A percentile compares a stretch with the other conserved stretches of the same genome.
Conservation (phyloP, 805 yeast genomes). For the Wickerhamomyces hampshirensis region DNA sequence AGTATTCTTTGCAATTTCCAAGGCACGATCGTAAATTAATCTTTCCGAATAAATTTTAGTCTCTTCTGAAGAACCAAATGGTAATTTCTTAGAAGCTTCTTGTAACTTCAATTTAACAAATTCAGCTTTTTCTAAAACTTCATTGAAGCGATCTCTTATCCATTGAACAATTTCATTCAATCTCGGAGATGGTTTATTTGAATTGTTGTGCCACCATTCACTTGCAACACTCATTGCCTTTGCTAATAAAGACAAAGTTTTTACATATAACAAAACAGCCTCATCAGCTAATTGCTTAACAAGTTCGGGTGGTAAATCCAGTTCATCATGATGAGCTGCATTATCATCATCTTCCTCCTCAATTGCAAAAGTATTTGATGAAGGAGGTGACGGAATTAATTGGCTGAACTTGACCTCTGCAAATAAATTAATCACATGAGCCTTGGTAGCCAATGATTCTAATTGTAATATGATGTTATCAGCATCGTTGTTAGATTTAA, state of each 20-base stretch:
- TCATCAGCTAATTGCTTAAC: slow-evolving; percentile 67
- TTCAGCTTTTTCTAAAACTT: slow-evolving; percentile 85
- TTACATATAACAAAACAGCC: slow-evolving; percentile 80
- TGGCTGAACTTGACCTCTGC: slow-evolving; percentile 91
- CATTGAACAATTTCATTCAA: slow-evolving; percentile 67
- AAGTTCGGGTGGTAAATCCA: slow-evolving; percentile 50
- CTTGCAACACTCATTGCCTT: slow-evolving; percentile 83
- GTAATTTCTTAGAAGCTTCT: slow-evolving; percentile 39
- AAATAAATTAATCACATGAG: slow-evolving; percentile 81
- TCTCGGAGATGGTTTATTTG: slow-evolving; percentile 36
- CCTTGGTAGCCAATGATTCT: slow-evolving; percentile 80
- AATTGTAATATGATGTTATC: slow-evolving; percentile 42
- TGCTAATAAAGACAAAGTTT: slow-evolving; percentile 75
- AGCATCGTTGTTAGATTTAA: slow-evolving; percentile 15
- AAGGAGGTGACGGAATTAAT: slow-evolving; percentile 64
- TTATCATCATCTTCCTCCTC: slow-evolving; percentile 34
- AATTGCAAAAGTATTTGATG: slow-evolving; percentile 29
- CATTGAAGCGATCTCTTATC: slow-evolving; percentile 86
- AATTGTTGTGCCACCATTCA: slow-evolving; percentile 76
- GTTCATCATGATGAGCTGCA: slow-evolving; percentile 20
- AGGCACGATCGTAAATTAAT: slow-evolving; percentile 85
- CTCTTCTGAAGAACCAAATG: slow-evolving; percentile 8
- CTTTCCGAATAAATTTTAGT: slow-evolving; percentile 66
- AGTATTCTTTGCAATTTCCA: slow-evolving; percentile 88
- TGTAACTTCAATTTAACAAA: slow-evolving; percentile 54